phyloP scores from a whole-genome alignment of 2,329 filamentous ascomycete species.

The Rasamsonia emersonii region DNA sequence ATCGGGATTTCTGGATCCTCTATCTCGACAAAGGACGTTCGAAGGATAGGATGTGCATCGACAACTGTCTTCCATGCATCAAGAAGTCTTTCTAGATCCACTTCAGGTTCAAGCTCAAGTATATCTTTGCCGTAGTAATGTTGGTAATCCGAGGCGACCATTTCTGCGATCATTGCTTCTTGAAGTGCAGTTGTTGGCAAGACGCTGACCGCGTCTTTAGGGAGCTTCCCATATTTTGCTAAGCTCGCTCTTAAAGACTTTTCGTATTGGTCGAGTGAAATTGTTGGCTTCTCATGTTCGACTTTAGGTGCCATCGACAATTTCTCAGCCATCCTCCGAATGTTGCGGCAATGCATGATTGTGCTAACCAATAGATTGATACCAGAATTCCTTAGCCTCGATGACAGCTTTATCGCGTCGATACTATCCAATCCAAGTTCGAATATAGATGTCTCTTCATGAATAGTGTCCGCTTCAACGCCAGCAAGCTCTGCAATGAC shows the following conservation, averaged over 20 bases:
- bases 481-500: constrained; percentile 58
- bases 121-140: constrained; percentile 84
- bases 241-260: constrained; percentile 33
- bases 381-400: constrained; percentile 54
- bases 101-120: constrained; percentile 48
- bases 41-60: constrained; percentile 57
- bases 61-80: constrained; percentile 56
- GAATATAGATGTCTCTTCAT: constrained; percentile 58
- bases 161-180: constrained; percentile 76
- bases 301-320: constrained; percentile 13
- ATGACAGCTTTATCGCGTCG: constrained; percentile 76
- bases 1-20: constrained; percentile 49
- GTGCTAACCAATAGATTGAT: constrained; percentile 60
- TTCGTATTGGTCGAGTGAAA: constrained; percentile 14
- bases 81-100: constrained; percentile 50
- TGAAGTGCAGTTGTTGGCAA: constrained; percentile 75
- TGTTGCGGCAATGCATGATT: constrained; percentile 66
- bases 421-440: constrained; percentile 87
- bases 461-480: constrained; percentile 43
- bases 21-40: constrained; percentile 63
- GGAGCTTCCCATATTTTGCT: constrained; percentile 21
- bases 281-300: constrained; percentile 14
- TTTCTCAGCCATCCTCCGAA: constrained; percentile 49
- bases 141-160: constrained; percentile 63
- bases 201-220: constrained; percentile 46